These are phyloP conservation scores for Tetrahymena thermophila DNA, from an alignment of 73 alveolate genomes.

Conservation along the genomic window DNA sequence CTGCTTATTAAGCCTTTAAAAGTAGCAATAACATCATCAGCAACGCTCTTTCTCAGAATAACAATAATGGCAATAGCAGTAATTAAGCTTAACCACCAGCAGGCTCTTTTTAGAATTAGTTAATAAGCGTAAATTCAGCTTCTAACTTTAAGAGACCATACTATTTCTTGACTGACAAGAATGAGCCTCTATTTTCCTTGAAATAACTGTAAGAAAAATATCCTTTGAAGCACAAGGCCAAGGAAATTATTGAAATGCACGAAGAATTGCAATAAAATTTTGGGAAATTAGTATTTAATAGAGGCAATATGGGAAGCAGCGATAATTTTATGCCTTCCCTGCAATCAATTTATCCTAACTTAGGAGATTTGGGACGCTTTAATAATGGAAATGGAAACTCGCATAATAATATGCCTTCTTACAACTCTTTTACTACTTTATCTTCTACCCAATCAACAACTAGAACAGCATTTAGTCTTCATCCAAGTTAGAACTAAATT, in stretches of 20 bases:
- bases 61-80: not conserved
- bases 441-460: not conserved
- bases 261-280: not conserved
- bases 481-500: not conserved
- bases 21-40: not conserved
- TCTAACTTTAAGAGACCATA: not conserved
- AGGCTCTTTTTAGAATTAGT: not conserved
- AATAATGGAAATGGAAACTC: not conserved
- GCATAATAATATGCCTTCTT: not conserved
- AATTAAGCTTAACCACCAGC: not conserved
- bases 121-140: not conserved
- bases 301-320: not conserved
- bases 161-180: not conserved
- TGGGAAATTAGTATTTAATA: not conserved
- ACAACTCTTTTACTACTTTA: not conserved
- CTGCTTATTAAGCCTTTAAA: not conserved
- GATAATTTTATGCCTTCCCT: not conserved
- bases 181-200: not conserved
- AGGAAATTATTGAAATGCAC: not conserved
- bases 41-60: not conserved
- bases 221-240: not conserved
- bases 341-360: not conserved
- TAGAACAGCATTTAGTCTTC: not conserved
- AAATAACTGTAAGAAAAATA: not conserved
- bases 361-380: not conserved